A percentile compares a stretch with the other conserved stretches of the same genome.
phyloP scores from a whole-genome alignment of 495 filamentous ascomycete species.

The Choiromyces venosus region DNA sequence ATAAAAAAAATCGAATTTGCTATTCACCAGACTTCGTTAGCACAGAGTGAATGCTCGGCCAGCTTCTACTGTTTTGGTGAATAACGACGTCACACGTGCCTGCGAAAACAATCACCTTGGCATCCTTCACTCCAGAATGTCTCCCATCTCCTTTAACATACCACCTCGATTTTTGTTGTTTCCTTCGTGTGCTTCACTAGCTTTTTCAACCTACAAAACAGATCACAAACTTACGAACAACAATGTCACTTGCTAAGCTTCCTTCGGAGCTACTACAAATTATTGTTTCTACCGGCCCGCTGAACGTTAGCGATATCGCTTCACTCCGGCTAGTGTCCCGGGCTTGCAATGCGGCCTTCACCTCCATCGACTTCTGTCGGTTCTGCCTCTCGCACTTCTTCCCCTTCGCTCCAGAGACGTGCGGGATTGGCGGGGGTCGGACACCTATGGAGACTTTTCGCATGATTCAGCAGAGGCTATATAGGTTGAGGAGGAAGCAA shows the following conservation, averaged over 20 bases:
- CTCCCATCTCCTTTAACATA: background rate
- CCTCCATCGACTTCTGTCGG: conserved; percentile 7
- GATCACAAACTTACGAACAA: background rate
- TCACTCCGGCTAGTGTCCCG: conserved; percentile 22
- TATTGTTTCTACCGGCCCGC: conserved; percentile 10
- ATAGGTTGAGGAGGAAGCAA: conserved; percentile 11
- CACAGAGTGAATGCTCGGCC: background rate
- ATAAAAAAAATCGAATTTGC: background rate
- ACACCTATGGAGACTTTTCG: conserved; percentile 13
- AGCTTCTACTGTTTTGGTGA: background rate
- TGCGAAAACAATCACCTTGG: background rate
- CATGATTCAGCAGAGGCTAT: conserved; percentile 14
- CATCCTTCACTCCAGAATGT: background rate
- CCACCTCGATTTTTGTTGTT: background rate
- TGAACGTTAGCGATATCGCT: conserved; percentile 20
- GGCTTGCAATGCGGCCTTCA: conserved; percentile 14
- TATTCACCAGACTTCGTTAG: background rate
- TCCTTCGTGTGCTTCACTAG: background rate
- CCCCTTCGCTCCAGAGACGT: conserved; percentile 20
- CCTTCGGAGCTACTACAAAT: conserved; percentile 11
- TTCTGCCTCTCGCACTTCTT: conserved; percentile 23
- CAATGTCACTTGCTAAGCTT: conserved; percentile 18
- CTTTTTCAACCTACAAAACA: background rate
- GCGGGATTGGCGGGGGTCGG: background rate
- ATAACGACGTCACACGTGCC: background rate